Percentiles rank a stretch among this genome's conserved stretches.
phyloP scores from a whole-genome alignment of 2,329 filamentous ascomycete genomes.

The Pyricularia sp. region DNA sequence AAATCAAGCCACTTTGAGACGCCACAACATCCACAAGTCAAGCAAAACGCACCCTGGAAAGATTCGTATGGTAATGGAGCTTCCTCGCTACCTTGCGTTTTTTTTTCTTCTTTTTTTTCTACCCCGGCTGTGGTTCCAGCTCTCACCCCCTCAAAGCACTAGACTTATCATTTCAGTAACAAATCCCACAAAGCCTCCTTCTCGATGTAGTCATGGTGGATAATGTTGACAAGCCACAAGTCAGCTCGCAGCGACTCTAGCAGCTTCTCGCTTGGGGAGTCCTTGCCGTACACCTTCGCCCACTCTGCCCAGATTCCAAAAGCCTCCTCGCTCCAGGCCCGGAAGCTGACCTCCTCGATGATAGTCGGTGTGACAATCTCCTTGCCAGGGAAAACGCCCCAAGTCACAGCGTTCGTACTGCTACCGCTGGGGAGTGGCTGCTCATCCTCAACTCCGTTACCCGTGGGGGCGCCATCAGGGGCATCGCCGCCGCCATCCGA shows the following conservation, averaged over 20 bases:
- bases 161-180: conserved; percentile 26
- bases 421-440: conserved; percentile 15
- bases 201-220: conserved; percentile 67
- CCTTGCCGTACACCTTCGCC: conserved; percentile 73
- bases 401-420: conserved; percentile 87
- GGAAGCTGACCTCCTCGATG: conserved; percentile 88
- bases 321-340: conserved; percentile 88
- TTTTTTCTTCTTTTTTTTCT: no score
- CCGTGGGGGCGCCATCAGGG: conserved; percentile 6
- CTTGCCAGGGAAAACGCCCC: conserved; percentile 90
- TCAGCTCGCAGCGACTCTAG: conserved; percentile 55
- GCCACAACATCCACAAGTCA: neutral
- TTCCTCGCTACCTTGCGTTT: no score
- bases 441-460: conserved; percentile 18
- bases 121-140: neutral
- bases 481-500: conserved; percentile 32
- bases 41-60: neutral
- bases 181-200: conserved; percentile 60
- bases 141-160: neutral
- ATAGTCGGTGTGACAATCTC: conserved; percentile 95
- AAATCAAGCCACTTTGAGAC: neutral
- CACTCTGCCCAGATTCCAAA: conserved; percentile 94
- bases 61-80: no score
- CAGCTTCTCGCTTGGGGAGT: conserved; percentile 56
- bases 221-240: conserved; percentile 82